Percentiles rank a stretch among this genome's conserved stretches.
These are phyloP conservation scores for Ichthyophthirius multifiliis DNA, from an alignment of 169 alveolate species.

Conservation along the genomic window DNA sequence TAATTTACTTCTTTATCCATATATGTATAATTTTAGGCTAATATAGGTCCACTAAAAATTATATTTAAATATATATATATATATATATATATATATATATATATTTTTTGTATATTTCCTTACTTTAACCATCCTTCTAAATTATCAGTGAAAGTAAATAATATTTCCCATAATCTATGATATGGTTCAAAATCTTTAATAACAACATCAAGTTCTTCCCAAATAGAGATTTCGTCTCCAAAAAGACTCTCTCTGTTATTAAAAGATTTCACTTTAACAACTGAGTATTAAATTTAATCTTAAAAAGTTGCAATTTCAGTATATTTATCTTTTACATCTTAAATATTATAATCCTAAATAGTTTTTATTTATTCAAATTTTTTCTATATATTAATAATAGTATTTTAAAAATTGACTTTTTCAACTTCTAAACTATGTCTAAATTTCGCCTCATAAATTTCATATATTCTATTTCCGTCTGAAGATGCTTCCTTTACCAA, in stretches of 20 bases:
- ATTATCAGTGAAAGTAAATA: constrained; percentile 39
- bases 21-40: neutral
- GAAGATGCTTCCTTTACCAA: constrained; percentile 41
- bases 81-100: neutral
- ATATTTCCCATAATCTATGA: constrained; percentile 43
- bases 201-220: constrained; percentile 53
- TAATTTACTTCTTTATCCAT: neutral
- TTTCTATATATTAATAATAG: constrained; percentile 14
- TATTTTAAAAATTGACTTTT: constrained; percentile 39
- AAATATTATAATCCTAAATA: neutral
- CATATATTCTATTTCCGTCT: constrained; percentile 34
- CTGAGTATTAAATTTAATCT: constrained; percentile 35
- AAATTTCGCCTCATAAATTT: constrained; percentile 44
- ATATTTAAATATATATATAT: neutral
- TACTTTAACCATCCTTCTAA: constrained; percentile 54
- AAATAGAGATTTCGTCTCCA: constrained; percentile 23
- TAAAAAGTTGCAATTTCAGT: neutral
- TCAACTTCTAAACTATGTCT: constrained; percentile 55
- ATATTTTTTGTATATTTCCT: too few relatives aligned
- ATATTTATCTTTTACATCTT: too few relatives aligned
- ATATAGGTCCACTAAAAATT: neutral
- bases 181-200: constrained; percentile 52
- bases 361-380: constrained; percentile 50
- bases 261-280: constrained; percentile 33
- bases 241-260: constrained; percentile 65